These are phyloP conservation scores for Hymenoscyphus fructigenus DNA, from an alignment of 2,329 filamentous ascomycete genomes.

Conservation along the genomic window DNA sequence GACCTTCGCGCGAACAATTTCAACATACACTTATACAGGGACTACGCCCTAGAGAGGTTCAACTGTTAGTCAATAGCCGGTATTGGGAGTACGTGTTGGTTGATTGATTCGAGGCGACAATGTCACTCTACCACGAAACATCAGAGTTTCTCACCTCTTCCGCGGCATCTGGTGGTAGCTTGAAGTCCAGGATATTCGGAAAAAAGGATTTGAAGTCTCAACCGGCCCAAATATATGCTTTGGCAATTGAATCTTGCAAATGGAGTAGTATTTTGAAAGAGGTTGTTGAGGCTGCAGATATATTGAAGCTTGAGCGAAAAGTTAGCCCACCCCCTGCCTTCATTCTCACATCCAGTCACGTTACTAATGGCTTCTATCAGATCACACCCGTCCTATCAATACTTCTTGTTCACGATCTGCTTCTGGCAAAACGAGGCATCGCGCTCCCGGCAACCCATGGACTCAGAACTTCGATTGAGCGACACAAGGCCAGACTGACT, in stretches of 20 bases:
- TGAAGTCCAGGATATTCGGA: constrained; percentile 82
- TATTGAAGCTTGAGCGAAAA: constrained; percentile 82
- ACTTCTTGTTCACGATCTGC: constrained; percentile 80
- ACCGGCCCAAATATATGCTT: constrained; percentile 79
- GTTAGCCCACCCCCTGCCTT: constrained; percentile 46
- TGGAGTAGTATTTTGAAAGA: constrained; percentile 86
- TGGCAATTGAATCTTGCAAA: constrained; percentile 84
- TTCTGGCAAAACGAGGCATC: constrained; percentile 79
- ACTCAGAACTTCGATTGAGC: constrained; percentile 70
- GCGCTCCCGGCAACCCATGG: constrained; percentile 78
- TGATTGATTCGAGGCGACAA: constrained; percentile 39
- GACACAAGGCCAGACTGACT: constrained; percentile 76
- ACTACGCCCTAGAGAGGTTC: neutral
- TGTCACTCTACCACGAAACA: constrained; percentile 96
- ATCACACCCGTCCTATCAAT: constrained; percentile 78
- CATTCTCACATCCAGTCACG: neutral
- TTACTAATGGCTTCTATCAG: constrained; percentile 45
- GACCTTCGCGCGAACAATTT: neutral
- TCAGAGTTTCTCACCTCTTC: constrained; percentile 68
- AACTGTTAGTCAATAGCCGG: neutral
- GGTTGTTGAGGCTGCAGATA: constrained; percentile 77
- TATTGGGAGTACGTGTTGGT: neutral
- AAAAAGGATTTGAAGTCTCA: constrained; percentile 73
- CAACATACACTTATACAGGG: neutral
- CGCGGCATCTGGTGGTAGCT: constrained; percentile 69